phyloP scores from a whole-genome alignment of 2,329 filamentous ascomycete species.

The Trichoderma gracile region DNA sequence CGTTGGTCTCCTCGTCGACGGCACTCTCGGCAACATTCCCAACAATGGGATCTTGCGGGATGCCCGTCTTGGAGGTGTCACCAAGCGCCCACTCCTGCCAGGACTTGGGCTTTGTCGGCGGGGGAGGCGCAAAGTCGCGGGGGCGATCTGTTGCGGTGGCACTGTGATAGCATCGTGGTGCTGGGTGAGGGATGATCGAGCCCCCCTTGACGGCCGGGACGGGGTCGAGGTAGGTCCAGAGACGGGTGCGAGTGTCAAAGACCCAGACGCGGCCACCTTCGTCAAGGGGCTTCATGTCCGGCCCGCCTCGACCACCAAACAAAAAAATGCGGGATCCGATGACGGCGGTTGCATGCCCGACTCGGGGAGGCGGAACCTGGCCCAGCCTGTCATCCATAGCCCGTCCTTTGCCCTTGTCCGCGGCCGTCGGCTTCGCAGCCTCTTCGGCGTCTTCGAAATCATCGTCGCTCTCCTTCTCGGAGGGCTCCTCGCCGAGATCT shows the following conservation, averaged over 20 bases:
- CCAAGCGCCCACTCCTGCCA: slow-evolving; percentile 60
- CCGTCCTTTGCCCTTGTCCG: slow-evolving; percentile 45
- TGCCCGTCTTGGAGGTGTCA: slow-evolving; percentile 55
- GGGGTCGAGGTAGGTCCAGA: slow-evolving; percentile 68
- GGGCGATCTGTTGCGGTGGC: slow-evolving; percentile 60
- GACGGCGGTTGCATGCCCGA: slow-evolving; percentile 70
- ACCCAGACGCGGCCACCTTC: slow-evolving; percentile 76
- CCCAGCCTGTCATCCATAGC: slow-evolving; percentile 35
- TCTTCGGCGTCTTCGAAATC: slow-evolving; percentile 15
- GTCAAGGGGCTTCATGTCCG: slow-evolving; percentile 68
- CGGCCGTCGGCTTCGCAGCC: slow-evolving; percentile 24
- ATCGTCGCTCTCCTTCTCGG: slow-evolving; percentile 18
- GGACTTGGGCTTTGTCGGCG: slow-evolving; percentile 43
- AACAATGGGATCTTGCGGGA: slow-evolving; percentile 60
- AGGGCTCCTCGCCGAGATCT: slow-evolving; percentile 6
- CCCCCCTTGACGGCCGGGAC: slow-evolving; percentile 46
- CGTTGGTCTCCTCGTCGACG: slow-evolving; percentile 61
- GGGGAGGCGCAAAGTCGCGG: slow-evolving; percentile 47
- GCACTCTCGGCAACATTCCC: slow-evolving; percentile 59
- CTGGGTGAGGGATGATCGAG: slow-evolving; percentile 50
- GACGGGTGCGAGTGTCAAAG: slow-evolving; percentile 64
- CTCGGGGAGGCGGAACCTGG: slow-evolving; percentile 64
- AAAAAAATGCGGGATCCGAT: slow-evolving; percentile 73
- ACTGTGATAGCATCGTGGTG: slow-evolving; percentile 70
- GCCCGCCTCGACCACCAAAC: slow-evolving; percentile 75